These are phyloP conservation scores for Solanum pimpinellifolium DNA, from an alignment of 257 asterid species.

Conservation along the genomic window DNA sequence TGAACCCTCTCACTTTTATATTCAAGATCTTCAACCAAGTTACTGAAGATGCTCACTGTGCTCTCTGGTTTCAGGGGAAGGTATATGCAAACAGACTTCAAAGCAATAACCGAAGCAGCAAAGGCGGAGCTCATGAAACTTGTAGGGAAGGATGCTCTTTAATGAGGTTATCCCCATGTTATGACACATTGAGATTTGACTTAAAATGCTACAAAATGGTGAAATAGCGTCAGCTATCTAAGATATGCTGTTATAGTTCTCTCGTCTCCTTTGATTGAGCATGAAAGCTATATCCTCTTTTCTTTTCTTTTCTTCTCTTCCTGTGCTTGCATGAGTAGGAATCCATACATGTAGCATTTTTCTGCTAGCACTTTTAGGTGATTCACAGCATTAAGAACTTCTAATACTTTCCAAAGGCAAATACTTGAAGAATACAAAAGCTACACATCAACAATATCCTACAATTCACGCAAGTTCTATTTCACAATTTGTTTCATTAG, in stretches of 20 bases:
- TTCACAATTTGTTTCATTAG: not conserved
- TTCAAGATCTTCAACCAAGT: not conserved
- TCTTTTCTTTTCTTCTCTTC: not conserved
- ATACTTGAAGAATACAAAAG: not conserved
- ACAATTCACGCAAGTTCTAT: not conserved
- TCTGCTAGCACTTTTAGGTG: not conserved
- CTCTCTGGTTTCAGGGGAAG: constrained; percentile 61
- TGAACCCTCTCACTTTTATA: not conserved
- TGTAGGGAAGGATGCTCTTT: constrained; percentile 28
- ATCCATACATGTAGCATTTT: not conserved
- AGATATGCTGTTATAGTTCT: not conserved
- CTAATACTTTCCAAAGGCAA: not conserved
- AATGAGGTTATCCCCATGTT: not conserved
- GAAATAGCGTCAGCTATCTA: not conserved
- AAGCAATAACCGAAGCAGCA: constrained; percentile 77
- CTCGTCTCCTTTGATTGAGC: not conserved
- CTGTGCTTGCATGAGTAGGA: not conserved
- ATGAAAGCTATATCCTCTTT: not conserved
- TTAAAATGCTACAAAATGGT: not conserved
- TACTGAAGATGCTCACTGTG: not conserved
- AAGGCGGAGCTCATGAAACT: constrained; percentile 55
- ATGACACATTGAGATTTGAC: not conserved
- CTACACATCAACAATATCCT: not conserved
- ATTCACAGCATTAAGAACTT: not conserved
- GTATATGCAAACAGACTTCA: constrained; percentile 61